Evolutionary conservation across 1,284 basidiomycete species (phyloP).

Genomic region (Pisolithus thermaeus): DNA sequence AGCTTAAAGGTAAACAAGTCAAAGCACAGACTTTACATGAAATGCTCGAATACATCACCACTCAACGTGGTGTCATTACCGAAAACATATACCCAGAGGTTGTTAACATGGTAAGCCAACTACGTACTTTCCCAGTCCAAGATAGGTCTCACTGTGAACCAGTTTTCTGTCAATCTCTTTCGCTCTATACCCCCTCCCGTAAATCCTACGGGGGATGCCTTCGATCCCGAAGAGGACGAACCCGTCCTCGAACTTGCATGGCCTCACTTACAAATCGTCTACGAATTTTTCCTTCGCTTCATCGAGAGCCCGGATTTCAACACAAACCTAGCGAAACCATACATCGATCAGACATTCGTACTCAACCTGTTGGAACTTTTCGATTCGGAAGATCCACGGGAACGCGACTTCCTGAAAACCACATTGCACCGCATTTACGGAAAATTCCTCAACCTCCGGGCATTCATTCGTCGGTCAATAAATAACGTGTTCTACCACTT

Average conservation of each 20-base stretch:
- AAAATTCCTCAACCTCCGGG: slow-evolving; percentile 98
- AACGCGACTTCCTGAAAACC: slow-evolving; percentile 99
- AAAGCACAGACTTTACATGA: slow-evolving; percentile 98
- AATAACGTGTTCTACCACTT: slow-evolving; percentile 99
- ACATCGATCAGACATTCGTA: slow-evolving; percentile 96
- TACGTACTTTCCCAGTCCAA: slow-evolving; percentile 7
- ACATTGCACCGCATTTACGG: slow-evolving; percentile 99
- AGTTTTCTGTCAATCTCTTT: slow-evolving; percentile 98
- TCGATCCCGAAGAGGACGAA: slow-evolving; percentile 99
- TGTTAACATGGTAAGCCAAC: slow-evolving; percentile 81
- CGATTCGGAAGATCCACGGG: slow-evolving; percentile 97
- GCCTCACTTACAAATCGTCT: slow-evolving; percentile 99
- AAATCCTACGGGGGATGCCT: slow-evolving; percentile 96
- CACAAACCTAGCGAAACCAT: slow-evolving; percentile 95
- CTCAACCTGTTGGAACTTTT: slow-evolving; percentile 96
- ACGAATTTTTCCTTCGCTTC: slow-evolving; percentile 99
- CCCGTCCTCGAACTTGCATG: slow-evolving; percentile 98
- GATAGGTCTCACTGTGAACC: slow-evolving; percentile 10
- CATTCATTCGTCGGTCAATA: slow-evolving; percentile 98
- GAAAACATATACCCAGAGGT: slow-evolving; percentile 99
- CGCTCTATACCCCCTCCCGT: slow-evolving; percentile 99
- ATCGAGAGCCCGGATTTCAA: slow-evolving; percentile 98
- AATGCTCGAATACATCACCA: slow-evolving; percentile 99
- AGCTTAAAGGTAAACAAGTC: slow-evolving; percentile 97
- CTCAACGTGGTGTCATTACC: slow-evolving; percentile 93